Evolutionary conservation across 2,329 filamentous ascomycete genomes (phyloP), one percentile per base, ranked within the genome.

Genomic region (Raffaelea ambrosiae): DNA sequence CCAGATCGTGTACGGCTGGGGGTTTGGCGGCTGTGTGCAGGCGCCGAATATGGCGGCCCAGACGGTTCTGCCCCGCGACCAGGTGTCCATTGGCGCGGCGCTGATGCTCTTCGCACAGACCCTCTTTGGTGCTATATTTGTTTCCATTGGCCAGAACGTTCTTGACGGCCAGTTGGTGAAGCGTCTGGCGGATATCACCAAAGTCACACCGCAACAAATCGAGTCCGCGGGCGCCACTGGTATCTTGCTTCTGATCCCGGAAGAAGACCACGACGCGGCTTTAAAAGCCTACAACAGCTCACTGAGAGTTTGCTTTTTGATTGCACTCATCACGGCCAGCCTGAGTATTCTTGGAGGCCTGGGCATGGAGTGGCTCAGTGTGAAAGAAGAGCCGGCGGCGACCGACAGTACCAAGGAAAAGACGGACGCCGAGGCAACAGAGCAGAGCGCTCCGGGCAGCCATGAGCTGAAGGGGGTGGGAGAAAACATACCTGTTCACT

Each of bases 211-310:
- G 2, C 31, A 44, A 21, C 26, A 38, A 21, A 45, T 53, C 40
- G 40, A 44, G 18, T 10, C 19, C 18, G 35, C 33, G 8, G 52
- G 51, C 29, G 47, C 41, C 33, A 53, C 51, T 5, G 43, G 31
- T 8, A 13, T 53, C 4, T 20, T 50, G 21, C 35, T 31, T 8
- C 33, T 40, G 3, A 22, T 53, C 5, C 41, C 43, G 5, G 31
- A 42, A 2, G 26, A 16, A 11, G 16, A n/a, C n/a, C 19, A n/a
- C 40, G 40, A 18, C 40, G 41, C 35, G 2, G 52, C 23, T 1
- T 22, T 61, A 10, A 13, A 47, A 8, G 76, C 73, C 0, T 84
- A 84, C 62, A 83, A 83, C 54, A 54, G 63, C 7, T 71, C 78
- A 0, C 57, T 84, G 13, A 68, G 67, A 1, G 59, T 70, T 43